Base-by-base conservation (phyloP, 805 yeast species). In the Cyberlindnera petersonii region DNA sequence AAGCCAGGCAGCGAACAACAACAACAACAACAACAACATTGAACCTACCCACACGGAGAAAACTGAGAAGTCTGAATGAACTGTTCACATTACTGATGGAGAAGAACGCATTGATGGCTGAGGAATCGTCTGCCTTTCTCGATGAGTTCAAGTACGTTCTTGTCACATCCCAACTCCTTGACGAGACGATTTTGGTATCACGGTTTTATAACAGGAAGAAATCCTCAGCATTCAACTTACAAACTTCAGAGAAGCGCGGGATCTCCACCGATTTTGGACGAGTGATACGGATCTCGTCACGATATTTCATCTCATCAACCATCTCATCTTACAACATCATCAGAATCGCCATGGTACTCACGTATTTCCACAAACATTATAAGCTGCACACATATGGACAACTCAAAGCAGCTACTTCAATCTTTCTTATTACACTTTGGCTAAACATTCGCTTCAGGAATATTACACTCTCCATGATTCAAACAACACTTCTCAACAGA, bases 101-200 rank as follows among this genome's bases (percentile, higher is more conserved):
- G 39, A 41, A 41, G 26, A 24, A 21, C 21, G 35, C 26, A 19
- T 19, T 35, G 6, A 42, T 42, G 42, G 22, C 10, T 9, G 46
- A 42, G 26, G 46, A 42, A 31, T 34, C 28, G 9, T 14, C 33
- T 5, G 41, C 41, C 31, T 76, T 75, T 47, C 46, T 64, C 20
- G 82, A 77, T 40, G 74, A 74, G 45, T 72, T 75, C 46, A 65
- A 74, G 32, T 77, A 75, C 50, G 54, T 64, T 4, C 52, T 76
- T 2, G 65, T 75, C 6, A 67, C 77, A 4, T 71, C 77, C 7
- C 72, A 68, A 38, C 55, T 75, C 15, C 52, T 76, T 24, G 70
- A 69, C 39, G 70, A 64, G 44, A 61, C 58, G 22, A 62, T 59
- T 28, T 48, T 52, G 26, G 57, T 53, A 34, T 57, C 53, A 24